A percentile compares a stretch with the other conserved stretches of the same genome.
phyloP scores from a whole-genome alignment of 257 asterid genomes.

The Marsdenia floribunda region DNA sequence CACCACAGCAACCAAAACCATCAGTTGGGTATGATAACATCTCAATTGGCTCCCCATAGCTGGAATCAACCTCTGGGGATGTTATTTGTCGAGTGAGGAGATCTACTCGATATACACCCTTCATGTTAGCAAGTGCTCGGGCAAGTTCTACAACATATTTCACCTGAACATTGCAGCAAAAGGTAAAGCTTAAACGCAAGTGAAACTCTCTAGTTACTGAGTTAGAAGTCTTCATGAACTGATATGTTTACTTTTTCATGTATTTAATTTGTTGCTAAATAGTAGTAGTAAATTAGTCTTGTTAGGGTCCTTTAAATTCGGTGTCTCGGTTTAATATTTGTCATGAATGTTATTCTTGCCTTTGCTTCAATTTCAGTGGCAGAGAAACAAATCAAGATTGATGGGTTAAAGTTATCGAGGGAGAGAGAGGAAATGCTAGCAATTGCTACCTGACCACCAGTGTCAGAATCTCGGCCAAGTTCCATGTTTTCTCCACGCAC shows the following conservation, averaged over 20 bases:
- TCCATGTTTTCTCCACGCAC: constrained; percentile 78
- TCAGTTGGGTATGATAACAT: constrained; percentile 60
- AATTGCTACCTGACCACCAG: constrained; percentile 61
- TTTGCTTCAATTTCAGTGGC: constrained; percentile 3
- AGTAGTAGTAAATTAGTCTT: neutral
- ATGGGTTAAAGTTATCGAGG: neutral
- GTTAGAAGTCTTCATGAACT: neutral
- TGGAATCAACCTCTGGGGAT: constrained; percentile 48
- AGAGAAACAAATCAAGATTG: neutral
- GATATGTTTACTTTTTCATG: neutral
- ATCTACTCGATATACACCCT: constrained; percentile 60
- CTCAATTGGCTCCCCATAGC: constrained; percentile 64
- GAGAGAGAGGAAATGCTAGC: constrained; percentile 5
- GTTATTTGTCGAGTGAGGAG: constrained; percentile 61
- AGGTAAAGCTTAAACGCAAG: neutral
- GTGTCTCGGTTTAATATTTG: neutral
- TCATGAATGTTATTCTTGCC: neutral
- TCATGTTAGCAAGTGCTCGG: constrained; percentile 51
- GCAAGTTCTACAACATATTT: constrained; percentile 68
- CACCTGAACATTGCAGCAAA: constrained; percentile 31
- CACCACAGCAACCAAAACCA: constrained; percentile 53
- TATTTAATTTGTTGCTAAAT: neutral
- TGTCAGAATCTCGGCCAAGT: constrained; percentile 72
- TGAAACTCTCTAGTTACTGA: neutral
- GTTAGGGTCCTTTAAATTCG: neutral